Conservation (phyloP, 331 rosid species). For the Acacia concinna region DNA sequence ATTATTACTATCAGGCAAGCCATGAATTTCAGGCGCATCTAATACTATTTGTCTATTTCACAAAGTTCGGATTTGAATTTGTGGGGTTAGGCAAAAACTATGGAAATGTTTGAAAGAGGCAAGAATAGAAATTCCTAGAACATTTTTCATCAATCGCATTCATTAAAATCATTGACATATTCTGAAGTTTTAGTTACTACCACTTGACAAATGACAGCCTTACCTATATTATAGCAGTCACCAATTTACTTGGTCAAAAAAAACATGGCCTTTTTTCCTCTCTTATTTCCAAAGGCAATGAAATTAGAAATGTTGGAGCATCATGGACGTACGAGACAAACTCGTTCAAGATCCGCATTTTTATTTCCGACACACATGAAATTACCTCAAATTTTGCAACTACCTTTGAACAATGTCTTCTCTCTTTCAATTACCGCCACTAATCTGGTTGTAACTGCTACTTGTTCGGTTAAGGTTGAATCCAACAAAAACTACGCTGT, state of each 20-base stretch:
- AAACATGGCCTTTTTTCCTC: conserved; percentile 15
- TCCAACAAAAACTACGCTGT: not conserved
- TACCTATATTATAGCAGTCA: not conserved
- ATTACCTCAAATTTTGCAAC: conserved; percentile 40
- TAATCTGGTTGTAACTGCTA: conserved; percentile 29
- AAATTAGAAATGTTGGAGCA: conserved; percentile 17
- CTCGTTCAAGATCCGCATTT: conserved; percentile 35
- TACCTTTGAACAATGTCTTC: conserved; percentile 33
- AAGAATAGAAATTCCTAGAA: not conserved
- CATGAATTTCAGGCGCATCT: not conserved
- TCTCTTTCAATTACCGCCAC: conserved; percentile 32
- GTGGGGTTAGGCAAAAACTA: not conserved
- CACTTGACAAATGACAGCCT: not conserved
- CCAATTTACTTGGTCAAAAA: conserved; percentile 30
- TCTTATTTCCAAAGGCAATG: conserved; percentile 40
- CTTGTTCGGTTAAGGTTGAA: conserved; percentile 6
- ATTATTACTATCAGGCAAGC: too few species aligned
- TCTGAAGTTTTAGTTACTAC: not conserved
- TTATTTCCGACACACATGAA: conserved; percentile 38
- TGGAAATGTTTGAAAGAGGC: not conserved
- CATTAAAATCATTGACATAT: not conserved
- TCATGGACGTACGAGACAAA: conserved; percentile 35
- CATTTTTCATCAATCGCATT: too few species aligned
- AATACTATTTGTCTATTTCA: not conserved
- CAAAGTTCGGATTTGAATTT: not conserved